Base-by-base conservation (phyloP, 2,329 filamentous ascomycete species). In the Fusarium sp. region DNA sequence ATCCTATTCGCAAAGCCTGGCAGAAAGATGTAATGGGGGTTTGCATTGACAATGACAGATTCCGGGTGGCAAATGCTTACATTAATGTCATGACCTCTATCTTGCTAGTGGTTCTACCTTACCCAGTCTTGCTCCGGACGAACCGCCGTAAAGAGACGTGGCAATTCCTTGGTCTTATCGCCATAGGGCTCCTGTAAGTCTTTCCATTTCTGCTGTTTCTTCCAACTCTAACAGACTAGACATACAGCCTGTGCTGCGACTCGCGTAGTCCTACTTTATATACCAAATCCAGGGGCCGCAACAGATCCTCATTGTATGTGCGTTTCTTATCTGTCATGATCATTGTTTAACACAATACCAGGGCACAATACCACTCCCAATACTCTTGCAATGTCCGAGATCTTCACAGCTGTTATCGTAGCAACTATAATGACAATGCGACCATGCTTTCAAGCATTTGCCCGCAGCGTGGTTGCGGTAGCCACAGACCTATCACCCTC, bases 351-450 rank as follows among this genome's bases (percentile, higher is more conserved):
- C 8, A 2, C 8, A 2, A 14, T 9, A 0, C 24, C 1, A 58
- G 58, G 58, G 52, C 49, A 49, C 3, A 61, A 61, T 22, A 61
- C 58, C 0, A 61, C 58, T 1, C 6, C 58, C 1, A 61, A 61
- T 6, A 61, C 58, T 14, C 43, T 61, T 6, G 59, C 53, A 11
- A 61, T 61, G 59, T 34, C 53, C 3, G 59, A 50, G 6, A 61
- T 61, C 6, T 61, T 61, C 3, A 61, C 43, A 1, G 53, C 59
- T 3, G 54, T 59, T 4, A 59, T 59, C 11, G 59, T 61, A 4
- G 38, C 59, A 2, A 59, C 54, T 0, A 59, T 61, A 2, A 61
- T 61, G 59, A 50, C 59, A 4, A 50, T 61, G 59, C 54, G 53
- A 7, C 53, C 44, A 9, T 61, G 59, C 24, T 61, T 61, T 34